phyloP scores from a whole-genome alignment of 208 protist species.

The Crithidia mellificae region DNA sequence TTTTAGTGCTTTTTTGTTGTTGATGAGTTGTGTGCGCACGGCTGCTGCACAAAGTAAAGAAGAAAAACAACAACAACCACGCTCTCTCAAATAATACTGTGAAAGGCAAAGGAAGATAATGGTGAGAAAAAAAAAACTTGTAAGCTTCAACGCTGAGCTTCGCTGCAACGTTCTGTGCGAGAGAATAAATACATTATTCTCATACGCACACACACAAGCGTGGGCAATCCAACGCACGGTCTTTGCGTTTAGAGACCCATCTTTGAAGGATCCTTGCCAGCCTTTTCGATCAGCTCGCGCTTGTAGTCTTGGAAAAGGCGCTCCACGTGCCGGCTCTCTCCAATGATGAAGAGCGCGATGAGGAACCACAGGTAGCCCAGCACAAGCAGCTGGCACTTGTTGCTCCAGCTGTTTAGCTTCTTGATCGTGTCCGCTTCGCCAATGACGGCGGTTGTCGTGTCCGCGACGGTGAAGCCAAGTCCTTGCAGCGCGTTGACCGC shows the following conservation, averaged over 20 bases:
- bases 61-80: no score
- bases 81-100: no score
- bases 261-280: constrained; percentile 72
- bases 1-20: no score
- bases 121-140: no score
- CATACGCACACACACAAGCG: no score
- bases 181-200: no score
- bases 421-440: constrained; percentile 55
- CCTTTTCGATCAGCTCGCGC: constrained; percentile 73
- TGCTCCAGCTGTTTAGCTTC: constrained; percentile 62
- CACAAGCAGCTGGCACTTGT: constrained; percentile 64
- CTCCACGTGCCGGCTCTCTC: constrained; percentile 59
- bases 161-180: no score
- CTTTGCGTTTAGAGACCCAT: constrained; percentile 79
- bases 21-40: no score
- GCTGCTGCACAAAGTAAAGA: no score
- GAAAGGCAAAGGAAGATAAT: no score
- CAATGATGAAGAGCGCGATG: constrained; percentile 64
- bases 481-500: constrained; percentile 72
- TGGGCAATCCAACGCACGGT: no score
- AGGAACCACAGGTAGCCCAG: constrained; percentile 81
- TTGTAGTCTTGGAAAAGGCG: constrained; percentile 78
- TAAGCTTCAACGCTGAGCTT: no score
- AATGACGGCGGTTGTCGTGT: constrained; percentile 55
- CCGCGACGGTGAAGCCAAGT: constrained; percentile 69